phyloP scores from a whole-genome alignment of 192 early-diverging fungal species.

The Coemansia sp. region DNA sequence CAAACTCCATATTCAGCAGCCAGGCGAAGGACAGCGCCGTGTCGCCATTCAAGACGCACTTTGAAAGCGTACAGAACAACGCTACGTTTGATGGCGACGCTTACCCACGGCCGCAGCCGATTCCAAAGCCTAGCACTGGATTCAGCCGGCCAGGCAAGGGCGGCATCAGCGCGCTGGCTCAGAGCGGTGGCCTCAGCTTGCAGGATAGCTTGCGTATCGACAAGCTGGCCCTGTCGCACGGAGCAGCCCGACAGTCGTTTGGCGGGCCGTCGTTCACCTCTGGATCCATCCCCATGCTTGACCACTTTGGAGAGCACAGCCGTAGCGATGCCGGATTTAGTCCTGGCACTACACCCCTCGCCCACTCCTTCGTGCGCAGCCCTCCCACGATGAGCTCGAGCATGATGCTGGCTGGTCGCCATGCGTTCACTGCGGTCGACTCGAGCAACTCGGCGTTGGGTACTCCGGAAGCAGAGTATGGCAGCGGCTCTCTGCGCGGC shows the following conservation, averaged over 20 bases:
- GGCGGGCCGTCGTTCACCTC: slow-evolving; percentile 44
- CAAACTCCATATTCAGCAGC: slow-evolving; percentile 14
- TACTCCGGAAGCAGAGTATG: slow-evolving; percentile 5
- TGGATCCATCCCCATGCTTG: slow-evolving; percentile 48
- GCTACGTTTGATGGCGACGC: slow-evolving; percentile 2
- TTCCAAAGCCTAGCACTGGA: slow-evolving; percentile 27
- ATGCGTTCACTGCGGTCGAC: slow-evolving; percentile 44
- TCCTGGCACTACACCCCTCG: slow-evolving; percentile 35
- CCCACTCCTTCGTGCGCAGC: slow-evolving; percentile 38
- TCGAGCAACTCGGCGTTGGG: slow-evolving; percentile 5
- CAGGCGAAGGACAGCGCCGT: slow-evolving; percentile 12
- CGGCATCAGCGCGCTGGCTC: slow-evolving; percentile 8
- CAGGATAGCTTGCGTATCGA: slow-evolving; percentile 51
- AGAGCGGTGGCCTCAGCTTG: slow-evolving; percentile 34
- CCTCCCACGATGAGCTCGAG: slow-evolving; percentile 19
- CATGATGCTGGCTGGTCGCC: slow-evolving; percentile 29
- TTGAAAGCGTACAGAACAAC: slow-evolving; percentile 9
- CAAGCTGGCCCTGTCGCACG: slow-evolving; percentile 42
- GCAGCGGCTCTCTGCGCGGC: slow-evolving; percentile 11
- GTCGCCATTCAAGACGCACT: slow-evolving; percentile 30
- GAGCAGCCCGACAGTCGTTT: slow-evolving; percentile 38
- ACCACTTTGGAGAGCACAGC: slow-evolving; percentile 29
- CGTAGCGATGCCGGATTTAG: slow-evolving; percentile 22
- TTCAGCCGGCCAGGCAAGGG: slow-evolving; percentile 20
- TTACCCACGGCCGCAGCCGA: slow-evolving; percentile 43